Base-by-base conservation (phyloP, 257 asterid species). In the Nicotiana obtusifolia region DNA sequence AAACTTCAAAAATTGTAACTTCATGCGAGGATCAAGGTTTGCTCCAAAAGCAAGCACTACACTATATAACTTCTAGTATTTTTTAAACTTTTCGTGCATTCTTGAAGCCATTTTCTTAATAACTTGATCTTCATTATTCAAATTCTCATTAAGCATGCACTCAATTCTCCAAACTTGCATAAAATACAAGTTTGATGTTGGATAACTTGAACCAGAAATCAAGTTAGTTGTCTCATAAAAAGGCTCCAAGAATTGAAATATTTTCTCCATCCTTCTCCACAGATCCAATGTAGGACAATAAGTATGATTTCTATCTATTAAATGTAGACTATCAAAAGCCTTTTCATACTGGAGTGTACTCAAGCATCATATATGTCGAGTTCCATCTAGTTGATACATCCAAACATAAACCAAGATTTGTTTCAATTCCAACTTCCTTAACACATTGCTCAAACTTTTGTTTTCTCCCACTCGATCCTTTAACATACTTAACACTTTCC, bases 171-270 rank as follows among this genome's bases (percentile, higher is more conserved):
- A 47, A 47, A 47, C 54, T 47, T 47, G 15, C 16, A 47, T 47
- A 47, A 47, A 47, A 11, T 47, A 47, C 54, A 47, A 47, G 54
- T 47, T 77, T 3, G 81, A 54, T 2, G 69, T 77, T 11, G 52
- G 53, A 56, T 77, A 77, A 56, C n/a, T 14, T 13, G 10, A 26
- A 11, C 64, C 22, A 16, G 66, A 54, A 24, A 77, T 10, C 52
- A 77, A 4, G 26, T 56, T 77, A 64, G 81, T 57, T 10, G 35
- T 77, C 5, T 77, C 67, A 77, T 77, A 22, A 53, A 77, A 77
- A 8, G 53, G 81, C 47, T 53, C 67, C 16, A 77, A 17, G 20
- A 77, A 3, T 6, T 37, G 44, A 77, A 64, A 28, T 20, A 77
- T 52, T 77, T 54, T 53, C 20, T 77, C 41, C 5, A 11, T 20